Evolutionary conservation across 139 green algal genomes (phyloP).

Genomic region (Closterium sp.): DNA sequence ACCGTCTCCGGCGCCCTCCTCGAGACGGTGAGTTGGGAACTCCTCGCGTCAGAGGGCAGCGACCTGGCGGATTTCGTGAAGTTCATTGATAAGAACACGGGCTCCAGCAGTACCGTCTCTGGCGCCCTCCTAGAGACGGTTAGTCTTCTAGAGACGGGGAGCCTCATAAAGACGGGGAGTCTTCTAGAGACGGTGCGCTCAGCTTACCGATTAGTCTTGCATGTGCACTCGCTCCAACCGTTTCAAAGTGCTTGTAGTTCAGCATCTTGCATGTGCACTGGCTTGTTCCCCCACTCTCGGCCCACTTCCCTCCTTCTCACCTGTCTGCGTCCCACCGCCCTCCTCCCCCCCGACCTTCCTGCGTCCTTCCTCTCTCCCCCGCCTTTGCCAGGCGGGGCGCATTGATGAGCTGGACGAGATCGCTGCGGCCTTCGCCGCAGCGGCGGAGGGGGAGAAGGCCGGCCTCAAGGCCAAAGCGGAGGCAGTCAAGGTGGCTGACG

Average conservation of each 20-base stretch:
- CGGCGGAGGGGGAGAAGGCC: neutral
- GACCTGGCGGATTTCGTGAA: neutral
- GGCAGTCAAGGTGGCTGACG: constrained; percentile 7
- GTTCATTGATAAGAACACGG: too few species aligned
- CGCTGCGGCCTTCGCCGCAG: constrained; percentile 10
- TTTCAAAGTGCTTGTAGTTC: neutral
- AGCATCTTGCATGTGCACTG: neutral
- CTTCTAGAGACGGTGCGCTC: too few species aligned
- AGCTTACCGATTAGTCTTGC: too few species aligned
- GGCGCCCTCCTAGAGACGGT: neutral
- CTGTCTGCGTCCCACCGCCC: neutral
- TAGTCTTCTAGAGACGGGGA: too few species aligned
- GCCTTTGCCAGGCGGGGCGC: constrained; percentile 5
- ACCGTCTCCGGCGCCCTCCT: constrained; percentile 6
- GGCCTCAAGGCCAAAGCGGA: constrained; percentile 2
- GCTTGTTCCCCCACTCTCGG: neutral
- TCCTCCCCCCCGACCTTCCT: neutral
- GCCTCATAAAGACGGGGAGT: too few species aligned
- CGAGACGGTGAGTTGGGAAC: constrained; percentile 15
- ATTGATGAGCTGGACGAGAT: constrained; percentile 35
- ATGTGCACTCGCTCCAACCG: too few species aligned
- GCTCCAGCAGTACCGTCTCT: neutral
- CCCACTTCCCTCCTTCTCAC: neutral
- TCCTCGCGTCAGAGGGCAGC: neutral
- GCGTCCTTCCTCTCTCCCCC: neutral